These are phyloP conservation scores for Mycena amicta DNA, from an alignment of 768 basidiomycete genomes.

Conservation along the genomic window DNA sequence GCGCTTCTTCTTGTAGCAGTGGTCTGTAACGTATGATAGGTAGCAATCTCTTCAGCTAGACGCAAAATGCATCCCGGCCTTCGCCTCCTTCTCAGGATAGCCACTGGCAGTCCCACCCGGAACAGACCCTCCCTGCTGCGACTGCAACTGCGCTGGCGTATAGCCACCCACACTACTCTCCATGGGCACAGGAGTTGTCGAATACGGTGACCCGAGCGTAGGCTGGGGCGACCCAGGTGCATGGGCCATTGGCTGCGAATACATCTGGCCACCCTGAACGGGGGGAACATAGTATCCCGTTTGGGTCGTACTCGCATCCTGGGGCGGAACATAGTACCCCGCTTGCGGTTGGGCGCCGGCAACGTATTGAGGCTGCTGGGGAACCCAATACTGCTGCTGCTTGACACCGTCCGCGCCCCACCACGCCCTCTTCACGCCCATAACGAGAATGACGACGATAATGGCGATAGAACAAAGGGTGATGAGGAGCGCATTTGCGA, in stretches of 20 bases:
- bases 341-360: neutral
- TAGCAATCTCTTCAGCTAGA: neutral
- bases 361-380: conserved; percentile 8
- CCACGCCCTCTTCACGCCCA: neutral
- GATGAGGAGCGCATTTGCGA: conserved; percentile 11
- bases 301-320: neutral
- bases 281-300: neutral
- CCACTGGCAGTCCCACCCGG: neutral
- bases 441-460: conserved; percentile 2
- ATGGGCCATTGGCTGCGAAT: neutral
- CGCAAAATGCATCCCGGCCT: neutral
- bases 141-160: neutral
- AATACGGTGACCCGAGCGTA: neutral
- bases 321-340: conserved; percentile 2
- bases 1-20: too few species aligned
- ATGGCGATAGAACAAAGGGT: neutral
- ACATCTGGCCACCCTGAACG: neutral
- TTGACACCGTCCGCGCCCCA: conserved; percentile 11
- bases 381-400: conserved; percentile 7
- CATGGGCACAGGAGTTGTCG: neutral
- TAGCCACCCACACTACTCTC: neutral
- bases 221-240: neutral
- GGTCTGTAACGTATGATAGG: too few species aligned
- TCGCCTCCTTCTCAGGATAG: neutral
- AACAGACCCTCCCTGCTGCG: neutral